Evolutionary conservation across 2,329 filamentous ascomycete species (phyloP), one percentile per base, ranked within the genome.

Genomic region (Fusarium devonianum): DNA sequence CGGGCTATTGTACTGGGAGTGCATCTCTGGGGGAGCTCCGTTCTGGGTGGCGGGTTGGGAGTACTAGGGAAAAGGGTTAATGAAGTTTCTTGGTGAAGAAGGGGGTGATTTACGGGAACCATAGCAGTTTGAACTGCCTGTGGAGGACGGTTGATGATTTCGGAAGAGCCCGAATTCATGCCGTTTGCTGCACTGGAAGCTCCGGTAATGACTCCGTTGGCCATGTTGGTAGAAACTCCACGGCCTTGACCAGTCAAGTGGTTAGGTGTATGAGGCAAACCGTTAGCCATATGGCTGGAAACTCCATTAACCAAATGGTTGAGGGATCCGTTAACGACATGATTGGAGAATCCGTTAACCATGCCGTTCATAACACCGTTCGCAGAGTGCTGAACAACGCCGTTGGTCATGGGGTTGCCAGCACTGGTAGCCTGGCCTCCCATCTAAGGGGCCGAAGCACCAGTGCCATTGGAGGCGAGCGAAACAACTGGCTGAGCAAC

Each of bases 361-460:
- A 40, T 29, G 26, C 12, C 13, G 19, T 32, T 37, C 19, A 28
- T 13, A 17, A 23, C 32, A 17, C 28, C 42, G 22, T 28, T 17
- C 11, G 18, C 10, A 26, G 23, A 26, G 11, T 26, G 23, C 5
- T 26, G n/a, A 13, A 25, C 21, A 21, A 34, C 37, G 21, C 28
- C 42, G 26, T 32, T 17, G 12, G 22, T 12, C 32, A 42, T 39
- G 12, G 21, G 12, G 25, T 32, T 17, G 4, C 32, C 44, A 26
- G 23, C 36, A 28, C 35, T 22, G 30, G 50, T 44, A 29, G 39
- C 47, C 44, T 62, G 61, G 25, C 42, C 57, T 35, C 63, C 63
- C 53, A 59, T 51, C 63, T 65, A 66, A 60, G 61, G 63, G 9
- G 30, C 47, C 53, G 38, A 17, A 44, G 51, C 36, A 37, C 28